Percentiles rank a stretch among this genome's conserved stretches.
Evolutionary conservation across 2,329 filamentous ascomycete species (phyloP).

Genomic region (Ascocoryne sarcoides): DNA sequence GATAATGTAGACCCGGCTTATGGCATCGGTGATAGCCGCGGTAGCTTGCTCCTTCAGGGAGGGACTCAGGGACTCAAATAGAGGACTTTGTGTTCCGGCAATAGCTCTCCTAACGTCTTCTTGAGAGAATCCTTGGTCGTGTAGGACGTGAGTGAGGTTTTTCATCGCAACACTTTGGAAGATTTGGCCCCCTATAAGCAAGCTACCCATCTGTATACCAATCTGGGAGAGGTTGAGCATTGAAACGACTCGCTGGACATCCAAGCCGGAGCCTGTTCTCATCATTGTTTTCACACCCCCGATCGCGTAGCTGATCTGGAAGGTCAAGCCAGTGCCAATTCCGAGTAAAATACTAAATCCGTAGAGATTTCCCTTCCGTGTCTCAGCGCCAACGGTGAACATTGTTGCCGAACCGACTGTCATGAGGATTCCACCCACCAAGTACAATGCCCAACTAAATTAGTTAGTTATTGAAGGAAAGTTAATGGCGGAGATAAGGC

Average conservation of each 20-base stretch:
- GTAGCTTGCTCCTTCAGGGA: slow-evolving; percentile 12
- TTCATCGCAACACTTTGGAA: slow-evolving; percentile 26
- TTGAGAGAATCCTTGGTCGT: slow-evolving; percentile 17
- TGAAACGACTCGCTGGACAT: slow-evolving; percentile 26
- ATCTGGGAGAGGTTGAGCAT: slow-evolving; percentile 30
- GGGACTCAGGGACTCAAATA: neutral
- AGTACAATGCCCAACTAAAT: slow-evolving; percentile 19
- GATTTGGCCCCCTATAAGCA: slow-evolving; percentile 28
- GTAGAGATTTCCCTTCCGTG: slow-evolving; percentile 20
- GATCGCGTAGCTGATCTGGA: slow-evolving; percentile 29
- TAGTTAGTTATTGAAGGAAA: too few relatives aligned
- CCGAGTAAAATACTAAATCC: slow-evolving; percentile 32
- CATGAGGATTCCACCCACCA: slow-evolving; percentile 7
- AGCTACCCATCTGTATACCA: slow-evolving; percentile 25
- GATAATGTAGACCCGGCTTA: slow-evolving; percentile 22
- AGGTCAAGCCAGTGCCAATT: slow-evolving; percentile 29
- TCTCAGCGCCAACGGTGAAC: slow-evolving; percentile 20
- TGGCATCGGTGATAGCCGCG: slow-evolving; percentile 22
- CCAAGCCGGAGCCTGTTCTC: neutral
- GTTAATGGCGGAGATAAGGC: slow-evolving; percentile 15
- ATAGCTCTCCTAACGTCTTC: slow-evolving; percentile 20
- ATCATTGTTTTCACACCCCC: slow-evolving; percentile 26
- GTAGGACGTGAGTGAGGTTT: slow-evolving; percentile 16
- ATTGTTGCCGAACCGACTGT: neutral
- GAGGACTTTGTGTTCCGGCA: slow-evolving; percentile 6